Conservation (phyloP, 371 early-diverging fungal species). For the Mortierella polycephala region DNA sequence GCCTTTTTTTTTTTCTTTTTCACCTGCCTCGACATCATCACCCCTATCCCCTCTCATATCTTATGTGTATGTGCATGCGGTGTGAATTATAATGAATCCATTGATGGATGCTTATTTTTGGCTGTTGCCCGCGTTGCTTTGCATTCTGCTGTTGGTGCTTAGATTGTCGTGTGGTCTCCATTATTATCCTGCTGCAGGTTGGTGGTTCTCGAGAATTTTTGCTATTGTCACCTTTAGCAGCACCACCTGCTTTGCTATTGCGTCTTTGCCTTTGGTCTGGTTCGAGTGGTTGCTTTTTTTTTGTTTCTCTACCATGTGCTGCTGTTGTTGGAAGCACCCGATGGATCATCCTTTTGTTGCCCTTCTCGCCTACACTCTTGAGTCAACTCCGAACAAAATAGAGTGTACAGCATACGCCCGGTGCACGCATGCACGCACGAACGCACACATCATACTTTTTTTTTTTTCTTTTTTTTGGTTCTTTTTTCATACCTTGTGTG, state of each 20-base stretch:
- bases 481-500: slow-evolving; percentile 68
- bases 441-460: not conserved
- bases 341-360: slow-evolving; percentile 1
- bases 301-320: not conserved
- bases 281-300: not conserved
- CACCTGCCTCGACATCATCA: not conserved
- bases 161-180: too few relatives aligned
- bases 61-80: too few relatives aligned
- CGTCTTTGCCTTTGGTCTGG: not conserved
- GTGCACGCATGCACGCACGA: not conserved
- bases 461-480: not conserved
- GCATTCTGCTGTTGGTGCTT: too few relatives aligned
- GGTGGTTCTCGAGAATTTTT: too few relatives aligned
- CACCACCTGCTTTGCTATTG: not conserved
- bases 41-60: not conserved
- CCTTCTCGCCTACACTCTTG: not conserved
- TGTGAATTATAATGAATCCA: not conserved
- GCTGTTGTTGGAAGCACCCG: not conserved
- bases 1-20: not conserved
- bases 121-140: not conserved
- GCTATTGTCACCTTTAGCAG: too few relatives aligned
- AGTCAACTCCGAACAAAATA: not conserved
- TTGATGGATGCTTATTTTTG: not conserved
- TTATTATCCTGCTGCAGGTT: too few relatives aligned
- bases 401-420: not conserved